Evolutionary conservation across 192 early-diverging fungal genomes (phyloP).

Genomic region (Coemansia erecta): DNA sequence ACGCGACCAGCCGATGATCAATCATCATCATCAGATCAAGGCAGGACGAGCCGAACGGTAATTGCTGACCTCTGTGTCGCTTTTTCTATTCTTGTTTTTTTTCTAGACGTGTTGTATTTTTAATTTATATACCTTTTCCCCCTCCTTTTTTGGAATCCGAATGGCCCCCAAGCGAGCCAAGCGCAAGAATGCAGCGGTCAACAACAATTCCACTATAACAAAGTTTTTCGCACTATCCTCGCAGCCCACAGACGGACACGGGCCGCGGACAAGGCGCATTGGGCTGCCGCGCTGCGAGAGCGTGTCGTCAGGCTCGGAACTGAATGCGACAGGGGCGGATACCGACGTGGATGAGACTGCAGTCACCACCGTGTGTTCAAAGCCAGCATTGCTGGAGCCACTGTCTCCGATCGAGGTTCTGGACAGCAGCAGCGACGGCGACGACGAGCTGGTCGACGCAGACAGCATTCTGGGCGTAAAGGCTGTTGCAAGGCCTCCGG

Average conservation of each 20-base stretch:
- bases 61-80: no score
- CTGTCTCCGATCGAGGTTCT: neutral
- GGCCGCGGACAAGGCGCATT: neutral
- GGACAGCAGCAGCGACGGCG: constrained; percentile 26
- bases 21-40: no score
- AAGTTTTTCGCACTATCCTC: neutral
- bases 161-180: neutral
- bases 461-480: constrained; percentile 20
- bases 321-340: neutral
- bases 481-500: neutral
- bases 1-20: no score
- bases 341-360: neutral
- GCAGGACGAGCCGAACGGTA: no score
- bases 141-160: no score
- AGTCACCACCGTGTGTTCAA: neutral
- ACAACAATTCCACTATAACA: neutral
- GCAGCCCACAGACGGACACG: neutral
- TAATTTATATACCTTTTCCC: no score
- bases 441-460: constrained; percentile 34
- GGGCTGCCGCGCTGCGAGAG: neutral
- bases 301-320: neutral
- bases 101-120: no score
- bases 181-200: neutral
- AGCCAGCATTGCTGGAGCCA: neutral
- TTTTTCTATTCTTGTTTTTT: no score